Evolutionary conservation across 495 filamentous ascomycete genomes (phyloP).

Genomic region (Apodospora peruviana): DNA sequence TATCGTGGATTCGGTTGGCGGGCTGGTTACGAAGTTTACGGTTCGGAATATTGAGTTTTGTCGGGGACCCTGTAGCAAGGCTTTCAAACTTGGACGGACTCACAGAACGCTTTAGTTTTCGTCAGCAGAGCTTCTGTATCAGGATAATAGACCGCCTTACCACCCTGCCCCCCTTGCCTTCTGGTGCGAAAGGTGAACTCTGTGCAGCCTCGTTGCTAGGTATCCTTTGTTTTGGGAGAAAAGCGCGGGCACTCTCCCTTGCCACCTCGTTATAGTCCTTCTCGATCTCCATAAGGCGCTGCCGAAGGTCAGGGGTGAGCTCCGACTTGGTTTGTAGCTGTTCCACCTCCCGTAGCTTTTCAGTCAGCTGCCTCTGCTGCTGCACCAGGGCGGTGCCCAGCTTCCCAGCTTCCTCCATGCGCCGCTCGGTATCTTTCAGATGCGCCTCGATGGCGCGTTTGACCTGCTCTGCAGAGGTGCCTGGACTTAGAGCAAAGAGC

Average conservation of each 20-base stretch:
- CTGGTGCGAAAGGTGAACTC: slow-evolving; percentile 58
- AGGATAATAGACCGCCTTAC: slow-evolving; percentile 1
- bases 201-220: slow-evolving; percentile 56
- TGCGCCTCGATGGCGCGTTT: slow-evolving; percentile 87
- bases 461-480: slow-evolving; percentile 75
- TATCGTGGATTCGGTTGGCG: slow-evolving; percentile 78
- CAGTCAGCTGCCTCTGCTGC: slow-evolving; percentile 74
- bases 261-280: slow-evolving; percentile 94
- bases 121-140: slow-evolving; percentile 15
- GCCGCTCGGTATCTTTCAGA: slow-evolving; percentile 80
- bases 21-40: slow-evolving; percentile 89
- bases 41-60: slow-evolving; percentile 77
- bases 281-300: slow-evolving; percentile 81
- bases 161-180: slow-evolving; percentile 51
- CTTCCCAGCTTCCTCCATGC: slow-evolving; percentile 85
- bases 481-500: slow-evolving; percentile 69
- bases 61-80: slow-evolving; percentile 80
- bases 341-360: slow-evolving; percentile 79
- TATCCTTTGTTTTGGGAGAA: slow-evolving; percentile 77
- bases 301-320: slow-evolving; percentile 75
- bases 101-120: slow-evolving; percentile 51
- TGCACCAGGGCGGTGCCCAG: slow-evolving; percentile 79
- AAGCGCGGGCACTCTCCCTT: slow-evolving; percentile 79
- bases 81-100: slow-evolving; percentile 77
- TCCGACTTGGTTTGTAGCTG: slow-evolving; percentile 72